Percentiles rank a stretch among this genome's conserved stretches.
These are phyloP conservation scores for Quillaja saponaria DNA, from an alignment of 306 rosid species.

Conservation along the genomic window DNA sequence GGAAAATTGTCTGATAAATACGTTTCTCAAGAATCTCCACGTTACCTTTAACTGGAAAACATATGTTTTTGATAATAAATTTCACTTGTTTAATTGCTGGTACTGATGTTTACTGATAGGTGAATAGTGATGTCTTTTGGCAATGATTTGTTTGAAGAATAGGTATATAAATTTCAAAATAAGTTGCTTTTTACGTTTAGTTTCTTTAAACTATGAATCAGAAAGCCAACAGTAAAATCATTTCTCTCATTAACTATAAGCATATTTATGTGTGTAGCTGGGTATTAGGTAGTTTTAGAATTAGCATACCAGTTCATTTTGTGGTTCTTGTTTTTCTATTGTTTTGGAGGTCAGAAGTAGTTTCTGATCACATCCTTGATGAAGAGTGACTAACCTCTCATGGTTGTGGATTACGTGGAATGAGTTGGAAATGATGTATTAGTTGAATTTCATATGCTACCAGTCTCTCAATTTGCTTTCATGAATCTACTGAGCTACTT, in stretches of 20 bases:
- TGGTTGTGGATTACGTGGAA: background rate
- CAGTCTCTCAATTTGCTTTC: constrained; percentile 1
- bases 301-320: background rate
- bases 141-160: too few relatives aligned
- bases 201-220: background rate
- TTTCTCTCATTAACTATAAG: too few relatives aligned
- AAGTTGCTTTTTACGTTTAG: constrained; percentile 1
- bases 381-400: background rate
- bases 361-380: constrained; percentile 10
- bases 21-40: too few relatives aligned
- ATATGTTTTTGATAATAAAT: background rate
- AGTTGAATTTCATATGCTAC: background rate
- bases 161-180: background rate
- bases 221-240: too few relatives aligned
- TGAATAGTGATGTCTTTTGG: background rate
- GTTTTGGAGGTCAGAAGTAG: background rate
- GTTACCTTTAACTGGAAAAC: too few relatives aligned
- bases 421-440: background rate
- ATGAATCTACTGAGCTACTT: background rate
- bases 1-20: background rate
- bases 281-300: background rate
- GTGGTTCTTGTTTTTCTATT: background rate
- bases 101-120: constrained; percentile 16
- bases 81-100: constrained; percentile 1
- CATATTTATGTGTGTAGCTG: too few relatives aligned